Percentiles rank a stretch among this genome's conserved stretches.
These are phyloP conservation scores for Senna siamea DNA, from an alignment of 306 rosid species.

Conservation along the genomic window DNA sequence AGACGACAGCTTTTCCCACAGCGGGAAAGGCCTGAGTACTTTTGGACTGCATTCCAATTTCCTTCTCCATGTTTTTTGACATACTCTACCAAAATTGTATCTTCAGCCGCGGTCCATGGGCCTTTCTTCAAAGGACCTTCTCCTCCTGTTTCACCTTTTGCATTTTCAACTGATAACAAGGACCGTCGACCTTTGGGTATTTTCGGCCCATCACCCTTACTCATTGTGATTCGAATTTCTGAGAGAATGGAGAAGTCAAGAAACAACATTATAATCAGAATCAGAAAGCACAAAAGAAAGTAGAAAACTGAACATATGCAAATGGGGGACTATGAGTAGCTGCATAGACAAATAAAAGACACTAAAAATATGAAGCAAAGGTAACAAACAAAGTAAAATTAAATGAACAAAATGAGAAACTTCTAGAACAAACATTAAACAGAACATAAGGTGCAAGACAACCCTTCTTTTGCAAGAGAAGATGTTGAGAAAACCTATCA, in stretches of 20 bases:
- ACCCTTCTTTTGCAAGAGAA: too few species aligned
- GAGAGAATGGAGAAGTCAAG: neutral
- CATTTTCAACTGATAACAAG: constrained; percentile 34
- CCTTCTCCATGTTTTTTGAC: constrained; percentile 68
- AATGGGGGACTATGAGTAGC: neutral
- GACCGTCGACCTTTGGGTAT: constrained; percentile 41
- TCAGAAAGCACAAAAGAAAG: neutral
- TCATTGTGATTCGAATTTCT: constrained; percentile 33
- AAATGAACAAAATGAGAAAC: neutral
- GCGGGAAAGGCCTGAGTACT: constrained; percentile 67
- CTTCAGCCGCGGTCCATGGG: constrained; percentile 77
- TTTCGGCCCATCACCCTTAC: constrained; percentile 44
- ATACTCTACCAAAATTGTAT: constrained; percentile 60
- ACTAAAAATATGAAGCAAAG: neutral
- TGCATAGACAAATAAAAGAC: neutral
- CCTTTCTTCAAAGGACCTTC: constrained; percentile 64
- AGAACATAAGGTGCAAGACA: too few species aligned
- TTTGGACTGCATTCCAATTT: constrained; percentile 76
- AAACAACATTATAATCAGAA: neutral
- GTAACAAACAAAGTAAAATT: neutral
- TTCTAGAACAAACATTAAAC: too few species aligned
- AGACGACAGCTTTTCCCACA: constrained; percentile 83
- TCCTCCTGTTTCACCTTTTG: constrained; percentile 42
- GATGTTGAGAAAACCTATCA: too few species aligned
- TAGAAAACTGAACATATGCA: neutral